These are phyloP conservation scores for Lepidopterella palustris DNA, from an alignment of 495 filamentous ascomycete genomes.

Conservation along the genomic window DNA sequence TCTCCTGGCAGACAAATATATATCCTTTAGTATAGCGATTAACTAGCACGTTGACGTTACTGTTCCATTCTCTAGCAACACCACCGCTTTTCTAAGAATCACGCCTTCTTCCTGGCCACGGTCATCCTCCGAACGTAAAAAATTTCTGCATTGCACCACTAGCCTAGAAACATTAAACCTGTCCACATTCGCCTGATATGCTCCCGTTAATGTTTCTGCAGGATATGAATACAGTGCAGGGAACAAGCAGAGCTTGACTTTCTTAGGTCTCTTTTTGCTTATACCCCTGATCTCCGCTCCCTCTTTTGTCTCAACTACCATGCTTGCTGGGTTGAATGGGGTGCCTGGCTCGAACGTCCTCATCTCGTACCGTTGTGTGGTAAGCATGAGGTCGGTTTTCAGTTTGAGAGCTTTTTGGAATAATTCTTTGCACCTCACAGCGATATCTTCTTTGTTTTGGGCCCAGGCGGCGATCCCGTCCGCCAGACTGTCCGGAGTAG, in stretches of 20 bases:
- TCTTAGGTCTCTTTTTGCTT: neutral
- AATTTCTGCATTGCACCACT: conserved; percentile 2
- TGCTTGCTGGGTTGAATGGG: neutral
- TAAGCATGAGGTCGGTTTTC: conserved; percentile 1
- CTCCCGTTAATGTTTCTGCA: neutral
- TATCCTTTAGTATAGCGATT: neutral
- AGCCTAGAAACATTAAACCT: conserved; percentile 1
- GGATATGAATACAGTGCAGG: conserved; percentile 1
- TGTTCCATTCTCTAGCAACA: conserved; percentile 1
- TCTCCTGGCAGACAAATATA: neutral
- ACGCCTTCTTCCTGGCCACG: conserved; percentile 1
- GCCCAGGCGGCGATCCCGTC: neutral
- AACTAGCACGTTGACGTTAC: neutral
- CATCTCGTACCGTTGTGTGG: conserved; percentile 1
- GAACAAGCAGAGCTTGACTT: conserved; percentile 1
- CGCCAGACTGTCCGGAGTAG: conserved; percentile 1
- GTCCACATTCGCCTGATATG: neutral
- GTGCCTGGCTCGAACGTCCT: conserved; percentile 1
- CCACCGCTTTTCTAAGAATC: neutral
- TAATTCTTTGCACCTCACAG: neutral
- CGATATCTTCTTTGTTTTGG: neutral
- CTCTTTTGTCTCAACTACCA: conserved; percentile 1
- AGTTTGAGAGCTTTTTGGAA: conserved; percentile 3
- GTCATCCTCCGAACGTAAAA: neutral
- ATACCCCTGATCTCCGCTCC: conserved; percentile 1